Evolutionary conservation across 2,329 filamentous ascomycete species (phyloP).

Genomic region (Thielaviopsis cerberus): DNA sequence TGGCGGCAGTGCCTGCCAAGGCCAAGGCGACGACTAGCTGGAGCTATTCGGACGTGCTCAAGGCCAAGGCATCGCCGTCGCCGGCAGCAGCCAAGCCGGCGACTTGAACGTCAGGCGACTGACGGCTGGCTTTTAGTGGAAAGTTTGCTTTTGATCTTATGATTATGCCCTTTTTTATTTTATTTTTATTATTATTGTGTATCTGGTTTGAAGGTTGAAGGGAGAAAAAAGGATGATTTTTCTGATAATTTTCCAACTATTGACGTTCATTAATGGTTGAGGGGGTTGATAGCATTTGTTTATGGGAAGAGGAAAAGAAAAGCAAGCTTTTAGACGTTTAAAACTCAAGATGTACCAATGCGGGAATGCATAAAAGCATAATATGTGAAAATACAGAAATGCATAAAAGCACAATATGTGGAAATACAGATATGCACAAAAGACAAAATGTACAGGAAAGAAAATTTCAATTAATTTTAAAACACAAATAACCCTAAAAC

Average conservation of each 20-base stretch:
- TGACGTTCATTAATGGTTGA: background rate
- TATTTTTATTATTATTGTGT: too few species aligned
- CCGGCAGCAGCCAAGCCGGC: background rate
- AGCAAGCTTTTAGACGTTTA: background rate
- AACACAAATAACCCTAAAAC: background rate
- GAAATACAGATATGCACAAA: too few species aligned
- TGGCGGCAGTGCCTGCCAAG: background rate
- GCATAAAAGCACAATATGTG: background rate
- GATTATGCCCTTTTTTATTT: background rate
- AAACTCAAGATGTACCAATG: background rate
- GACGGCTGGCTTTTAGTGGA: background rate
- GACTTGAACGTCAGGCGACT: too few species aligned
- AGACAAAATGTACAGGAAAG: too few species aligned
- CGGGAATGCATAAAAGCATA: background rate
- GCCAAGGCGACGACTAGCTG: background rate
- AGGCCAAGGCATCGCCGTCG: conserved; percentile 7
- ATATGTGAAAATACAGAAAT: background rate
- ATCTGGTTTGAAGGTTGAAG: background rate
- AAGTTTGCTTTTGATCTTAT: background rate
- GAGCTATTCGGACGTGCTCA: conserved; percentile 10
- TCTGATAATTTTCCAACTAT: conserved; percentile 1
- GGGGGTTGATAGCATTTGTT: background rate
- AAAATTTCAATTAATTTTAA: too few species aligned
- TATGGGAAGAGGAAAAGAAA: background rate
- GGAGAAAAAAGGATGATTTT: background rate